These are phyloP conservation scores for Gigaspora rosea DNA, from an alignment of 192 early-diverging fungal species.

Conservation along the genomic window DNA sequence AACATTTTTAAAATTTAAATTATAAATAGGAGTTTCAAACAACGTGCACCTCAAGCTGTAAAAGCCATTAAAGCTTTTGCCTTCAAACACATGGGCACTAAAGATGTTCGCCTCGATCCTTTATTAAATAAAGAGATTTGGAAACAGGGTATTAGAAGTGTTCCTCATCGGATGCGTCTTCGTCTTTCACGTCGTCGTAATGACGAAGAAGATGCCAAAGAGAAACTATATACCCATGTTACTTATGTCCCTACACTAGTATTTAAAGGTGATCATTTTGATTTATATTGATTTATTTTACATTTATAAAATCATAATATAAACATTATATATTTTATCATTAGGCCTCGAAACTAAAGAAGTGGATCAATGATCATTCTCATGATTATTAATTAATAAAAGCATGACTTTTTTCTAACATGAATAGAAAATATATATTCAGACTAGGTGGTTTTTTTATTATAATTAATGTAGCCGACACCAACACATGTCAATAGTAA, in stretches of 20 bases:
- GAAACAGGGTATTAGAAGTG: conserved; percentile 90
- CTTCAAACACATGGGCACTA: conserved; percentile 90
- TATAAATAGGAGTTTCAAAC: conserved; percentile 83
- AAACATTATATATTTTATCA: neutral
- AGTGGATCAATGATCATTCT: conserved; percentile 10
- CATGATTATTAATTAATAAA: too few species aligned
- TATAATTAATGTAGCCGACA: conserved; percentile 85
- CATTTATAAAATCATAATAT: neutral
- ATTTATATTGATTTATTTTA: neutral
- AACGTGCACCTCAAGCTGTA: conserved; percentile 93
- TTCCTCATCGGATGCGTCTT: conserved; percentile 94
- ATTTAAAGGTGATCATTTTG: conserved; percentile 75
- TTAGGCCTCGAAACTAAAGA: conserved; percentile 7
- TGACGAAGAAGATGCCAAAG: conserved; percentile 94
- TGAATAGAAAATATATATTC: neutral
- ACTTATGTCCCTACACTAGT: conserved; percentile 79
- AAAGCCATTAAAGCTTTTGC: conserved; percentile 93
- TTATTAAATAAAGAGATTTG: conserved; percentile 95
- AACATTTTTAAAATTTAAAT: neutral
- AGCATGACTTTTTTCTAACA: neutral
- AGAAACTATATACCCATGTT: conserved; percentile 98
- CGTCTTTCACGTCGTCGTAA: conserved; percentile 95
- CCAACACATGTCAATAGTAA: conserved; percentile 85
- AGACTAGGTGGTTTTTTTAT: conserved; percentile 75
- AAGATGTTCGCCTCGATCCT: conserved; percentile 95